Conservation (phyloP, 768 basidiomycete species). For the Albatrellus ellisii region DNA sequence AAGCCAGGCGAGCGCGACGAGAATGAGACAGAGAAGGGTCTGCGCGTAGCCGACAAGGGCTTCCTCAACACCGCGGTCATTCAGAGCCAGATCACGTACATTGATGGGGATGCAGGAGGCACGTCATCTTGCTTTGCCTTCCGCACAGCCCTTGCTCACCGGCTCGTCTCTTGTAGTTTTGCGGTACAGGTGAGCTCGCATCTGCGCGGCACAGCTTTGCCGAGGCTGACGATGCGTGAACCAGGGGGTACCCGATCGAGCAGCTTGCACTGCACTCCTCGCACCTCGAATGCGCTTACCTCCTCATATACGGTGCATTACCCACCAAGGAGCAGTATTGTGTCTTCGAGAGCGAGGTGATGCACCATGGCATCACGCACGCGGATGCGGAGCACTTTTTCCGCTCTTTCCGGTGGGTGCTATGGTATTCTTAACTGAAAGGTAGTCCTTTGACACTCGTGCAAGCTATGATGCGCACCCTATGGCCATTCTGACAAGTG, state of each 20-base stretch:
- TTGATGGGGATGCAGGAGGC: slow-evolving; percentile 83
- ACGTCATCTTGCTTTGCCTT: slow-evolving; percentile 13
- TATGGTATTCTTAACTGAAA: not conserved
- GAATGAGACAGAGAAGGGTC: slow-evolving; percentile 72
- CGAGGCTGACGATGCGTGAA: not conserved
- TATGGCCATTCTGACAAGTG: slow-evolving; percentile 81
- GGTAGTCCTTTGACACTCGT: not conserved
- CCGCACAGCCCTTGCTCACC: not conserved
- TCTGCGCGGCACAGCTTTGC: not conserved
- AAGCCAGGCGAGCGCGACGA: slow-evolving; percentile 55
- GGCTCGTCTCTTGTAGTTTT: slow-evolving; percentile 27
- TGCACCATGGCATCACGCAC: slow-evolving; percentile 51
- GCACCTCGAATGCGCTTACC: slow-evolving; percentile 76
- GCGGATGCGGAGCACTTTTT: slow-evolving; percentile 29
- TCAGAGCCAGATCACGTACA: slow-evolving; percentile 74
- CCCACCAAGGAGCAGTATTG: slow-evolving; percentile 48
- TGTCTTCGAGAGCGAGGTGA: slow-evolving; percentile 60
- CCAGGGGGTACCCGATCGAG: slow-evolving; percentile 86
- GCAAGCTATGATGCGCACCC: slow-evolving; percentile 81
- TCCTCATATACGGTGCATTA: slow-evolving; percentile 79
- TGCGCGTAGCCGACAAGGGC: slow-evolving; percentile 68
- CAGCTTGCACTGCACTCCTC: slow-evolving; percentile 71
- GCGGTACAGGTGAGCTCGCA: slow-evolving; percentile 47
- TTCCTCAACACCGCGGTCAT: slow-evolving; percentile 79
- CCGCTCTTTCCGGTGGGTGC: slow-evolving; percentile 27